Evolutionary conservation across 164 flowering plant genomes (phyloP), one percentile per base, ranked within the genome.

Genomic region (Chloranthus sessilifolius): DNA sequence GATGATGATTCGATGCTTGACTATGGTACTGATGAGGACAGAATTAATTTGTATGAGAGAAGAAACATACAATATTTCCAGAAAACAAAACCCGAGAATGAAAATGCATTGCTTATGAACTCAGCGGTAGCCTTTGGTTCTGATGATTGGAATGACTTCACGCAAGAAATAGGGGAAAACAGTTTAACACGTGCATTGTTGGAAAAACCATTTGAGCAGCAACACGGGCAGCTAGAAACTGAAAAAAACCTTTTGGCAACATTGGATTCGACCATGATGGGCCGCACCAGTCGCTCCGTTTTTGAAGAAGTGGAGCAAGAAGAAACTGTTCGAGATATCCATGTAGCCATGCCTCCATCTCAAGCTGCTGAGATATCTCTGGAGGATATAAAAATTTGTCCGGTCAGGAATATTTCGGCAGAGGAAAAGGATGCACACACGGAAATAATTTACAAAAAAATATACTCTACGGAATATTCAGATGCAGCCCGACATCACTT

Each of bases 101-200:
- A 57, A 60, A 78, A 75, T 61, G 66, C 79, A n/a, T 50, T 90
- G 56, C 72, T 74, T 39, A 80, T 84, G 49, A 77, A 68, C 56
- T 72, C 92, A 2, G 56, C 83, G 23, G 71, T 70, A 10, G 95
- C 84, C 4, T 91, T 81, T 73, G 98, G 98, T 62, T 59, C 72
- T 15, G 72, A 80, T 8, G 98, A 91, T 65, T 87, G 92, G 98
- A 75, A 81, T 63, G 85, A 85, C 58, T 91, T 81, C 58, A 62
- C 46, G 66, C 74, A 52, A 41, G 83, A 76, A 66, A 56, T 52
- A 1, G 64, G 56, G 39, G 77, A 61, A 35, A 56, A 37, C 49
- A 19, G 10, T 44, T 14, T 37, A 21, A 33, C 16, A 46, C 52
- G 67, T 8, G 24, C 55, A 38, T 15, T 33, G 24, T 53, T 48